Evolutionary conservation across 2,329 filamentous ascomycete genomes (phyloP), one percentile per base, ranked within the genome.

Genomic region (Scolecobasidium constrictum): DNA sequence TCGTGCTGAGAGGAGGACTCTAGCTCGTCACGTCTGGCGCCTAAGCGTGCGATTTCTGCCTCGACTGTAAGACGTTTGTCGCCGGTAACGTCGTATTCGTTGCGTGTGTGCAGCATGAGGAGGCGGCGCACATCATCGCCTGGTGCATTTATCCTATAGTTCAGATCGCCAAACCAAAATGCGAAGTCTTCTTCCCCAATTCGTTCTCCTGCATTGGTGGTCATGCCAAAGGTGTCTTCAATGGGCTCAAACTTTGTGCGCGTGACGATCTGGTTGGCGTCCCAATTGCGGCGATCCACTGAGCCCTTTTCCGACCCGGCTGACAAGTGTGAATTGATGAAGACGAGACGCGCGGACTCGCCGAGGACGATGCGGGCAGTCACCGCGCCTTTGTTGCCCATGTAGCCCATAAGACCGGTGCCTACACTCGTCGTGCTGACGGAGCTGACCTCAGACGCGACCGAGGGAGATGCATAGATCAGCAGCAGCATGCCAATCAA

Each of bases 91-190:
- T 78, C 79, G 58, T 88, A 87, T 61, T 88, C 81, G 46, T 86
- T 86, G 23, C 73, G 72, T 0, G 85, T 83, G 59, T 95, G 90
- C 4, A 95, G 71, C 55, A 81, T 83, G 28, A 98, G 69, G 5
- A 96, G 66, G 38, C 83, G 77, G 22, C 90, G 76, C 37, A 98
- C 92, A 57, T 98, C 92, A 28, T 92, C 83, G 1, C 87, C 88
- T 0, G 90, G 85, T 35, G 82, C 85, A 40, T 93, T 86, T 1
- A 98, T 71, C 22, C 92, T 78, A 56, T 95, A 98, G 58, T 98
- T 98, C 34, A 98, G 70, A 59, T 98, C 92, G 5, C 92, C 92
- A 55, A 94, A 85, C 86, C 90, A 96, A 55, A 98, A 95, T 0
- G 81, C 78, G 63, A 95, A 87, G 56, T 98, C 92, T 50, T 94